These are phyloP conservation scores for Cenchrus purpureus DNA, from an alignment of 176 grass and related monocot genomes.

Conservation along the genomic window DNA sequence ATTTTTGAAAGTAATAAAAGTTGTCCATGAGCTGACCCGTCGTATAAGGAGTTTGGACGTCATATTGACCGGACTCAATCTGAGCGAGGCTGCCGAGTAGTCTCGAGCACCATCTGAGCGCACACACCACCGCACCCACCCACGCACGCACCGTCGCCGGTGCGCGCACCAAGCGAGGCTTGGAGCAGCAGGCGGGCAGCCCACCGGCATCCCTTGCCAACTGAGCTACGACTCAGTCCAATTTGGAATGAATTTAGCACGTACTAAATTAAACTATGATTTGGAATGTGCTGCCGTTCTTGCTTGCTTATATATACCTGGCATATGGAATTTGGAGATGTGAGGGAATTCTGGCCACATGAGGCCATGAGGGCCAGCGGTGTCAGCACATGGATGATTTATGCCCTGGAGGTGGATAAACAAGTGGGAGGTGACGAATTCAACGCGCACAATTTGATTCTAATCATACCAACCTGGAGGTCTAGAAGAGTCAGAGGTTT, in stretches of 20 bases:
- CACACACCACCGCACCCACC: no score
- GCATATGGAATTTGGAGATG: not conserved
- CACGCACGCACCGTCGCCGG: no score
- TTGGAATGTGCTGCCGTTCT: constrained; percentile 24
- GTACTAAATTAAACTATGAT: constrained; percentile 1
- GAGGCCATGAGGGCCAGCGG: constrained; percentile 48
- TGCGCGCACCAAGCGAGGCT: no score
- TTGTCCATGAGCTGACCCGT: not conserved
- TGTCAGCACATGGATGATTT: constrained; percentile 48
- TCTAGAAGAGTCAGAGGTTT: constrained; percentile 34
- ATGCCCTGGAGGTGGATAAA: constrained; percentile 33
- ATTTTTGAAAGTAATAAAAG: not conserved
- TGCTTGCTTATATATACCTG: not conserved
- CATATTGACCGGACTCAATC: no score
- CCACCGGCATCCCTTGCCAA: no score
- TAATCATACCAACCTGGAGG: constrained; percentile 24
- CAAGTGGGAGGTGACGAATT: not conserved
- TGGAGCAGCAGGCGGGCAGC: no score
- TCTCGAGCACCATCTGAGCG: no score
- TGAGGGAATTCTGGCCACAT: constrained; percentile 32
- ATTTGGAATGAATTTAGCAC: not conserved
- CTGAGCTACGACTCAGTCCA: no score
- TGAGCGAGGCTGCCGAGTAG: no score
- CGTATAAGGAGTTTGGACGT: no score
- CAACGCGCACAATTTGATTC: constrained; percentile 3